phyloP scores from a whole-genome alignment of 495 filamentous ascomycete genomes.

The Diplogelasinospora grovesii region DNA sequence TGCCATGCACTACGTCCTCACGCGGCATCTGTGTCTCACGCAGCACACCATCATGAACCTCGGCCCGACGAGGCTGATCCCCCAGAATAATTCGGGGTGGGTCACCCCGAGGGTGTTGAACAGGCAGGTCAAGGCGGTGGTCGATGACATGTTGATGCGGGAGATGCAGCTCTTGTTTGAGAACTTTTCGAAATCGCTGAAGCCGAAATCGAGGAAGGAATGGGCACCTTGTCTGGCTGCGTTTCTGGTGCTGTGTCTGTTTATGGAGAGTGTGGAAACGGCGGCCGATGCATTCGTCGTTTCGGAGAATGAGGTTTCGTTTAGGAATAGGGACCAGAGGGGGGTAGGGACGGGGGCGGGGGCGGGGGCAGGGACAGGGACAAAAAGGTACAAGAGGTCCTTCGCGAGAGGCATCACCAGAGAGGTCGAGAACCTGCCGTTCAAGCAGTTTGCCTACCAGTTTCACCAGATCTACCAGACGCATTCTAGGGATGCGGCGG shows the following conservation, averaged over 20 bases:
- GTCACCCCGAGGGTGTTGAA: constrained; percentile 45
- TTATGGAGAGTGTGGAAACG: constrained; percentile 45
- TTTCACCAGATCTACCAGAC: constrained; percentile 51
- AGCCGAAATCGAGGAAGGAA: constrained; percentile 39
- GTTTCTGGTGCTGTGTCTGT: constrained; percentile 44
- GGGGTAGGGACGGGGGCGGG: no score
- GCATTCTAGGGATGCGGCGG: constrained; percentile 33
- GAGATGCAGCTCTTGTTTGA: constrained; percentile 42
- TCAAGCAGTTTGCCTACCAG: constrained; percentile 45
- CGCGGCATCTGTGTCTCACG: constrained; percentile 41
- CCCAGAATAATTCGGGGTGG: constrained; percentile 28
- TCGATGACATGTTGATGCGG: constrained; percentile 41
- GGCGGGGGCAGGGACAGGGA: no score
- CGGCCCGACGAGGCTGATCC: constrained; percentile 23
- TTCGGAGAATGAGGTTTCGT: constrained; percentile 39
- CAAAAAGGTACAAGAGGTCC: constrained; percentile 30
- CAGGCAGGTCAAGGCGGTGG: constrained; percentile 45
- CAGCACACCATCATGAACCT: constrained; percentile 29
- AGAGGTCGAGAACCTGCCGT: constrained; percentile 45
- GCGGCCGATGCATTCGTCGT: constrained; percentile 44
- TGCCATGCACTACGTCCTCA: constrained; percentile 47
- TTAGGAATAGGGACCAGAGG: constrained; percentile 22
- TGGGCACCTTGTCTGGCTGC: constrained; percentile 47
- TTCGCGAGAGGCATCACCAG: constrained; percentile 35
- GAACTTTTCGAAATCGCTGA: constrained; percentile 39